Evolutionary conservation across 768 basidiomycete species (phyloP), one percentile per base, ranked within the genome.

Genomic region (Trametes punicea): DNA sequence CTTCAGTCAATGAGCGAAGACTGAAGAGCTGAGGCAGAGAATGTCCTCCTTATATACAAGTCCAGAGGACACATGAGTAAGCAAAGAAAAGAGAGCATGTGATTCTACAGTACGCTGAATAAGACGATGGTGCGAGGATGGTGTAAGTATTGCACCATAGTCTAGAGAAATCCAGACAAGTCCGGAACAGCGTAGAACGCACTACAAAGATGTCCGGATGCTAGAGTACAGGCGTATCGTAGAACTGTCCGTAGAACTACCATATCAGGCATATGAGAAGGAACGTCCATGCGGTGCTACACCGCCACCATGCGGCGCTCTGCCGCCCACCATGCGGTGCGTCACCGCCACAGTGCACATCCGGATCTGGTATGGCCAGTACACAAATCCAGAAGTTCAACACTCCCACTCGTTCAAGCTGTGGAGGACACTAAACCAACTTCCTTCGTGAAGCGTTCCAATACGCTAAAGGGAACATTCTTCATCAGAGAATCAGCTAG

Each of bases 381-480:
- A n/a, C n/a, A n/a, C n/a, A 7, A 16, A 38, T 18, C 36, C 10
- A 18, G 34, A 51, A 51, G 50, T 39, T 41, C 38, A 51, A 51
- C 50, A 51, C 49, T 51, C 49, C 49, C 49, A 51, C 49, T 51
- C 26, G 38, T 51, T 51, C 49, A 51, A 51, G 38, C 18, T 51
- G 49, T 16, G 23, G 27, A n/a, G 29, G 26, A 25, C 23, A 51
- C 23, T 23, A 51, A 26, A 23, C 49, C 49, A 40, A 40, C 25
- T 10, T 8, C 36, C 36, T 33, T 3, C 26, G n/a, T n/a, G n/a
- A n/a, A n/a, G n/a, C n/a, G n/a, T n/a, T n/a, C n/a, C n/a, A n/a
- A n/a, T n/a, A n/a, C n/a, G n/a, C n/a, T n/a, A n/a, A n/a, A n/a
- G n/a, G n/a, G n/a, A n/a, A n/a, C n/a, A n/a, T n/a, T n/a, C n/a